Base-by-base conservation (phyloP, 306 rosid species). In the Fragaria nilgerrensis region DNA sequence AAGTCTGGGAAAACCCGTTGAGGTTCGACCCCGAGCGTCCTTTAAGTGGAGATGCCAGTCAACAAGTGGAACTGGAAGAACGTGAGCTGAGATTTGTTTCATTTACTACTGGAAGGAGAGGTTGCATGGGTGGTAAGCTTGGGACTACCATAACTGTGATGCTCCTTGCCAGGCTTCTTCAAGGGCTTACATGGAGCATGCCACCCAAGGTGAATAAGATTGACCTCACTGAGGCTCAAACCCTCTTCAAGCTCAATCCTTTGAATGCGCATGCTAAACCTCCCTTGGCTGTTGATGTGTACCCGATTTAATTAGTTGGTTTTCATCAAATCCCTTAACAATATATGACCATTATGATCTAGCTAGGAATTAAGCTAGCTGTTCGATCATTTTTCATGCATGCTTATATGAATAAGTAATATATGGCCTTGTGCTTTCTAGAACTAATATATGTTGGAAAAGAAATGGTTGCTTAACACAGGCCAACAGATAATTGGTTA, bases 161-260 rank as follows among this genome's bases (percentile, higher is more conserved):
- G 86, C 34, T 87, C 9, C 27, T 89, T 55, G 86, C 88, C 5
- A 86, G 90, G 58, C 81, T 82, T 41, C 73, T 86, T 0, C 90
- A 86, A 39, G 87, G 81, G 0, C 84, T 88, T 72, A 52, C 82
- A 68, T 86, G 88, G 90, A 78, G 15, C 56, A 34, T 73, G 10
- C 85, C 84, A 6, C 71, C 81, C 5, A 27, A 69, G 16, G 36
- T 53, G 23, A 50, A 67, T 10, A 72, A 71, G 63, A 81, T 81
- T 52, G 84, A 81, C 27, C 64, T 82, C n/a, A 73, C 44, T 20
- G 53, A 68, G 37, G 45, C 72, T 12, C 8, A 19, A 1, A 4
- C 45, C 25, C 59, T 82, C 13, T 68, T 48, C 9, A 43, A 72
- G 6, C 43, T 72, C 7, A 55, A 23, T 0, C 86, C 84, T 36